phyloP scores from a whole-genome alignment of 2,329 filamentous ascomycete genomes.

The Talaromyces funiculosus region DNA sequence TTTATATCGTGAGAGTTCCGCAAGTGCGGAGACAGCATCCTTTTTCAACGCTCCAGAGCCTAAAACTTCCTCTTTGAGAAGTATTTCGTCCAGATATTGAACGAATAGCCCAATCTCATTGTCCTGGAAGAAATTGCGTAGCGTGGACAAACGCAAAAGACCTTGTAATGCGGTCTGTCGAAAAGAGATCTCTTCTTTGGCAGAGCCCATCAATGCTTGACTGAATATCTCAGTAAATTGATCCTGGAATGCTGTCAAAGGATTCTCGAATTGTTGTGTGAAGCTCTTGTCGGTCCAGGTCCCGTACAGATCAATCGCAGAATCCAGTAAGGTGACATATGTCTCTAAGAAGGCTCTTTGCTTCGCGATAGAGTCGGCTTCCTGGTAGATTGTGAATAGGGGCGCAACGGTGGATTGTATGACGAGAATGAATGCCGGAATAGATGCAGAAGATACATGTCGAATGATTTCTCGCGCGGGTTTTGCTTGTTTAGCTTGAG shows the following conservation, averaged over 20 bases:
- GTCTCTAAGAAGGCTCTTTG: constrained; percentile 59
- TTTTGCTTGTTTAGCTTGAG: constrained; percentile 63
- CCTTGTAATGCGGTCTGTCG: constrained; percentile 45
- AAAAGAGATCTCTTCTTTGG: constrained; percentile 49
- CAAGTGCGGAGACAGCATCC: constrained; percentile 53
- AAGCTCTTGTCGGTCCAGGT: constrained; percentile 47
- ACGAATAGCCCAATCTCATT: constrained; percentile 50
- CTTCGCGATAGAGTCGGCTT: constrained; percentile 57
- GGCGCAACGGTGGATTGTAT: constrained; percentile 53
- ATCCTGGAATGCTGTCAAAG: constrained; percentile 45
- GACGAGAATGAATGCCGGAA: constrained; percentile 50
- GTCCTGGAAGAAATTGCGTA: constrained; percentile 46
- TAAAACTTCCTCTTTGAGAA: constrained; percentile 54
- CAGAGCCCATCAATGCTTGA: constrained; percentile 48
- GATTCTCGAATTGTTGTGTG: constrained; percentile 35
- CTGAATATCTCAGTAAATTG: constrained; percentile 51
- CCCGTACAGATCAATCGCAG: constrained; percentile 54
- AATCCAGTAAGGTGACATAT: constrained; percentile 52
- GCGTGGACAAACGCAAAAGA: constrained; percentile 41
- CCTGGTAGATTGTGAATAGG: constrained; percentile 56
- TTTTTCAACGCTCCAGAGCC: constrained; percentile 54
- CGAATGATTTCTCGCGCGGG: constrained; percentile 58
- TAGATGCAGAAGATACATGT: constrained; percentile 51
- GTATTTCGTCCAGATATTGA: constrained; percentile 55
- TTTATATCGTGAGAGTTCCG: constrained; percentile 57